Conservation (phyloP, 306 rosid genomes). For the Malus fusca region DNA sequence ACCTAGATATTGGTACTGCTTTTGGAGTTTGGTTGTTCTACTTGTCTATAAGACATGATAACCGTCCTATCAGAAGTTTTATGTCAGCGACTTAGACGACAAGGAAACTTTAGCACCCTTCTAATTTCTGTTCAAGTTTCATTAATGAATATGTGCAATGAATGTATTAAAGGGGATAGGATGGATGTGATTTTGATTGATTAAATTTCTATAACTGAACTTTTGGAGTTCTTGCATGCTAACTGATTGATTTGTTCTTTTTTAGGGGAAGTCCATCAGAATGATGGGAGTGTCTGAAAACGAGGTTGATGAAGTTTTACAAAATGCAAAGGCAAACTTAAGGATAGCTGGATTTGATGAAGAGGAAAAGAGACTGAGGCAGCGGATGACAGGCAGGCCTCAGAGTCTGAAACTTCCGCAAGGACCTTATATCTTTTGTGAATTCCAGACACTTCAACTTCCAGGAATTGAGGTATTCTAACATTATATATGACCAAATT, state of each 20-base stretch:
- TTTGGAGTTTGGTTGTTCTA: neutral
- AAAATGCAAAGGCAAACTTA: slow-evolving; percentile 50
- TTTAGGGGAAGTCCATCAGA: slow-evolving; percentile 65
- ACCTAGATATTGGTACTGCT: neutral
- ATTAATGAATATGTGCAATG: neutral
- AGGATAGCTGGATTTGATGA: slow-evolving; percentile 90
- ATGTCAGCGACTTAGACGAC: neutral
- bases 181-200: neutral
- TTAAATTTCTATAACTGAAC: neutral
- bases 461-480: slow-evolving; percentile 72
- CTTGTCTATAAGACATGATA: neutral
- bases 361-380: slow-evolving; percentile 79
- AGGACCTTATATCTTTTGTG: slow-evolving; percentile 78
- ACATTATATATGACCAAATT: neutral
- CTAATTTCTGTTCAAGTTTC: neutral
- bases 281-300: slow-evolving; percentile 83
- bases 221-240: neutral
- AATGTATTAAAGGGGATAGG: neutral
- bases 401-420: slow-evolving; percentile 59
- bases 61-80: neutral
- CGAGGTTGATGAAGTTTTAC: slow-evolving; percentile 77
- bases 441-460: slow-evolving; percentile 68
- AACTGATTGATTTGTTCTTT: slow-evolving; percentile 4
- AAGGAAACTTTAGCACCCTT: neutral
- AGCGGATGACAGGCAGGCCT: slow-evolving; percentile 51